Evolutionary conservation across 2,329 filamentous ascomycete species (phyloP).

Genomic region (Aspergillus sp.): DNA sequence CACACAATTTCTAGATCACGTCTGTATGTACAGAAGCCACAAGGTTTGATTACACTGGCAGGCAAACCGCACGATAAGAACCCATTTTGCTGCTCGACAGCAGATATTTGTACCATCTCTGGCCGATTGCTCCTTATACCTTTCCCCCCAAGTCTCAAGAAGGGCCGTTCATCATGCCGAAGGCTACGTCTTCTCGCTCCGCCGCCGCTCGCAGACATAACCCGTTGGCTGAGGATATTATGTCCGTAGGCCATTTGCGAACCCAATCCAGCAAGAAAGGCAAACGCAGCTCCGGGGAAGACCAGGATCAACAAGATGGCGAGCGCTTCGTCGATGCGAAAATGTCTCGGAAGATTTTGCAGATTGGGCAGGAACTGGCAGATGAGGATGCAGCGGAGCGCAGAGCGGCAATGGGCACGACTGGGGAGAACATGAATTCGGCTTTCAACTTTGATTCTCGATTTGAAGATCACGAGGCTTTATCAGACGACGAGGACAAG

Average conservation of each 20-base stretch:
- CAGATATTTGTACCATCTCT: not conserved
- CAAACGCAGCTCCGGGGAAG: slow-evolving; percentile 58
- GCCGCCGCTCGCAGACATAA: slow-evolving; percentile 72
- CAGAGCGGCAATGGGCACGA: slow-evolving; percentile 34
- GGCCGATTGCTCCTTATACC: not conserved
- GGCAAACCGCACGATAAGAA: not conserved
- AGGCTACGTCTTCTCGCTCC: slow-evolving; percentile 62
- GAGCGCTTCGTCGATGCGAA: slow-evolving; percentile 82
- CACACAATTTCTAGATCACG: slow-evolving; percentile 26
- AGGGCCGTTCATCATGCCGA: slow-evolving; percentile 64
- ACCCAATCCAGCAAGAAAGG: slow-evolving; percentile 70
- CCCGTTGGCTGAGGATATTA: slow-evolving; percentile 84
- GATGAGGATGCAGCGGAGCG: slow-evolving; percentile 70
- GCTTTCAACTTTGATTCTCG: slow-evolving; percentile 80
- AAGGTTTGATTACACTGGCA: not conserved
- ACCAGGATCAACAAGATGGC: slow-evolving; percentile 59
- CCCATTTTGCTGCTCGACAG: not conserved
- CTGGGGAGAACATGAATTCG: slow-evolving; percentile 52
- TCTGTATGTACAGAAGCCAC: slow-evolving; percentile 1
- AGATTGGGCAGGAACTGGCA: slow-evolving; percentile 82
- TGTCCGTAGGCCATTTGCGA: slow-evolving; percentile 68
- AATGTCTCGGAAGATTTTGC: slow-evolving; percentile 82
- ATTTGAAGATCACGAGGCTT: slow-evolving; percentile 57
- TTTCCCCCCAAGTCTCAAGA: not conserved
- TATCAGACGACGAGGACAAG: slow-evolving; percentile 54